Conservation (phyloP, 306 rosid species). For the Gastrolobium villosum region DNA sequence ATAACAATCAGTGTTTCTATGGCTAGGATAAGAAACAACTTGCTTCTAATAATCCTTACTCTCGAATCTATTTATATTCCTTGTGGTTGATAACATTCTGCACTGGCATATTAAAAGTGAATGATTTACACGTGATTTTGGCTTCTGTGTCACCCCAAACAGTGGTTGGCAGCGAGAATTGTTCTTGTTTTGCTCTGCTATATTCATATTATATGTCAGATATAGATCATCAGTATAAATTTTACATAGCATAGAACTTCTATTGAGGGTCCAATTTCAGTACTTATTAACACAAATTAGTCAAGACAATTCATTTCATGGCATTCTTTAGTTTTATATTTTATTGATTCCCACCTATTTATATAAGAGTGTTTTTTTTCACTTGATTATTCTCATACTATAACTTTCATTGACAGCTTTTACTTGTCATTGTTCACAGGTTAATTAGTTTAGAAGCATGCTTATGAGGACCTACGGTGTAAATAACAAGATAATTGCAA, state of each 20-base stretch:
- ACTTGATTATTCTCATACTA: conserved; percentile 2
- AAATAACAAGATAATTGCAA: conserved; percentile 37
- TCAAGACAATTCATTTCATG: not conserved
- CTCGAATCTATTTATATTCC: not conserved
- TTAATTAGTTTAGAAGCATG: conserved; percentile 36
- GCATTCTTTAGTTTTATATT: conserved; percentile 18
- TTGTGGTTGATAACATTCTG: conserved; percentile 17
- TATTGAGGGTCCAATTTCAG: not conserved
- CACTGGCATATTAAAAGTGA: not conserved
- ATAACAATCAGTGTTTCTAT: not conserved
- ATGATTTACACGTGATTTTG: not conserved
- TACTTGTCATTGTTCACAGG: conserved; percentile 49
- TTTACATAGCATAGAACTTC: conserved; percentile 2
- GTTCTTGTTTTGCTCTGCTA: conserved; percentile 6
- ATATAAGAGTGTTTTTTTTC: not conserved
- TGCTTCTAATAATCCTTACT: not conserved
- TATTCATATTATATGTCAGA: conserved; percentile 22
- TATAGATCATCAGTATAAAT: not conserved
- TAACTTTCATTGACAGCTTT: conserved; percentile 34
- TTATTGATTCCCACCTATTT: not conserved
- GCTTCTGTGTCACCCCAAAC: conserved; percentile 14
- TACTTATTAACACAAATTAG: not conserved
- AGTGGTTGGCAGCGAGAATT: conserved; percentile 8
- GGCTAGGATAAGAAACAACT: conserved; percentile 18
- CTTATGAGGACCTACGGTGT: conserved; percentile 23